These are phyloP conservation scores for Fragaria vesca DNA, from an alignment of 306 rosid genomes.

Conservation along the genomic window DNA sequence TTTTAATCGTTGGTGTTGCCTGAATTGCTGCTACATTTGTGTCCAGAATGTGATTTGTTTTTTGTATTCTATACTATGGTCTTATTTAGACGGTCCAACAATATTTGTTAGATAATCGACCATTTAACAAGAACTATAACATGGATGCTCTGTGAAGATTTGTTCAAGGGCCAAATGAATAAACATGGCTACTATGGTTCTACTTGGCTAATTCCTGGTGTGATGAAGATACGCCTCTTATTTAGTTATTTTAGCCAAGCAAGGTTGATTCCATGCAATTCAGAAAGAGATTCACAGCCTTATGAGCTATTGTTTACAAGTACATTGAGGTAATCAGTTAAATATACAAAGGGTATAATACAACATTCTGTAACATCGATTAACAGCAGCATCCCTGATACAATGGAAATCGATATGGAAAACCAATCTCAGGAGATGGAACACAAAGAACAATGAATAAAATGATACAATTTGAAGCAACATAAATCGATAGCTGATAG, in stretches of 20 bases:
- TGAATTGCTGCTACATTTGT: too few species aligned
- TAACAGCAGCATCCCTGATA: background rate
- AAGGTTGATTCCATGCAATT: background rate
- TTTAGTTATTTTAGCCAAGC: background rate
- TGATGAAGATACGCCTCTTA: background rate
- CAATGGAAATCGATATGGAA: background rate
- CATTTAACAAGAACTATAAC: too few species aligned
- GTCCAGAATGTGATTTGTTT: too few species aligned
- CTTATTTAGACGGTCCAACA: too few species aligned
- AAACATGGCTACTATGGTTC: background rate
- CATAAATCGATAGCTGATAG: background rate
- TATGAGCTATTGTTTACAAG: background rate
- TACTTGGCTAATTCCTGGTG: background rate
- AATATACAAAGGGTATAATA: constrained; percentile 16
- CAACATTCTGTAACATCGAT: constrained; percentile 12
- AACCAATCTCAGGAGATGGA: constrained; percentile 19
- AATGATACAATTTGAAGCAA: constrained; percentile 17
- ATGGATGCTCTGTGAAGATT: background rate
- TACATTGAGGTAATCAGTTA: background rate
- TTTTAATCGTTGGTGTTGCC: too few species aligned
- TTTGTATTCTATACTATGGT: too few species aligned
- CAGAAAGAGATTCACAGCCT: background rate
- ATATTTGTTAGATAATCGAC: too few species aligned
- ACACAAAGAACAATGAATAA: background rate
- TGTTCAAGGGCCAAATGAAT: background rate